Percentiles rank a stretch among this genome's conserved stretches.
These are phyloP conservation scores for Schizonepeta tenuifolia DNA, from an alignment of 257 asterid species.

Conservation along the genomic window DNA sequence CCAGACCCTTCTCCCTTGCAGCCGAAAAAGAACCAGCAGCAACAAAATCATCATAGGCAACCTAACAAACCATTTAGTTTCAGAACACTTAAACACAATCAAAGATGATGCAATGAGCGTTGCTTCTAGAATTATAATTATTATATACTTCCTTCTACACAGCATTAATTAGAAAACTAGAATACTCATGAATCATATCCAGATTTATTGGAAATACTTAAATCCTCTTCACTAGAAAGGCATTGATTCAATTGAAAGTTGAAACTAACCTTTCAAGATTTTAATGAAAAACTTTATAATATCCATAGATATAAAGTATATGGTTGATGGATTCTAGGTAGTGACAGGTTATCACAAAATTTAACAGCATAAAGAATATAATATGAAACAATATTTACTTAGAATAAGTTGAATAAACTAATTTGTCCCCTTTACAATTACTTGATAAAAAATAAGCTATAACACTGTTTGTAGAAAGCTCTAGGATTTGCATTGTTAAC, in stretches of 20 bases:
- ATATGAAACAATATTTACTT: background rate
- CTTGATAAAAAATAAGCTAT: slow-evolving; percentile 5
- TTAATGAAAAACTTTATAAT: background rate
- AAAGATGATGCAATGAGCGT: background rate
- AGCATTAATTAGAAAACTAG: slow-evolving; percentile 18
- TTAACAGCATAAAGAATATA: background rate
- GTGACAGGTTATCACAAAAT: background rate
- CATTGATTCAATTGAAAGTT: background rate
- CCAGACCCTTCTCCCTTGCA: slow-evolving; percentile 98
- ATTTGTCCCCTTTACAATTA: slow-evolving; percentile 9
- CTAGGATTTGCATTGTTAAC: slow-evolving; percentile 14
- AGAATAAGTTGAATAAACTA: background rate
- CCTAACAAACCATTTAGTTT: slow-evolving; percentile 52
- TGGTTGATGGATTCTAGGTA: background rate
- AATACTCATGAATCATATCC: slow-evolving; percentile 18
- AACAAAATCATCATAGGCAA: slow-evolving; percentile 88
- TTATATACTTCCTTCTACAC: background rate
- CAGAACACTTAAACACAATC: background rate
- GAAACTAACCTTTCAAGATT: slow-evolving; percentile 11
- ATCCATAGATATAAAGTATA: background rate
- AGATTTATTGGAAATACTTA: slow-evolving; percentile 16
- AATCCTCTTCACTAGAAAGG: background rate
- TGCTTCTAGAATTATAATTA: background rate
- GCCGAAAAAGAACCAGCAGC: slow-evolving; percentile 87
- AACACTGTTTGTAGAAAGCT: slow-evolving; percentile 12